Conservation (phyloP, 768 basidiomycete genomes). For the Russula emetica region DNA sequence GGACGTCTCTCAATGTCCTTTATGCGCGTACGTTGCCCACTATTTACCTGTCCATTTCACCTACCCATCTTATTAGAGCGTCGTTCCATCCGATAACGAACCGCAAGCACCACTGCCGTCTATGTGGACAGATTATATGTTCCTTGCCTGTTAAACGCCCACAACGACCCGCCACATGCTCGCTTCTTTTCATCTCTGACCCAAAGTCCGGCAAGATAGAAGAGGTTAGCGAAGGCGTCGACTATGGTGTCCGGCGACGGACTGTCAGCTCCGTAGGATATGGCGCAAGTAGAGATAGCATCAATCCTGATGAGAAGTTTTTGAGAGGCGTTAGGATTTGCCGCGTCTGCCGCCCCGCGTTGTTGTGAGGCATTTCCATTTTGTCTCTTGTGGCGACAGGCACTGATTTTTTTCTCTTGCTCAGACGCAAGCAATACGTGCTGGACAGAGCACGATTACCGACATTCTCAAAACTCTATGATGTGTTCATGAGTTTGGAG, state of each 20-base stretch:
- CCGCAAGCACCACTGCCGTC: constrained; percentile 92
- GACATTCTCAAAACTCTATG: constrained; percentile 19
- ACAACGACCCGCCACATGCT: constrained; percentile 65
- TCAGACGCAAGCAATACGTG: constrained; percentile 74
- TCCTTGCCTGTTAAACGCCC: constrained; percentile 75
- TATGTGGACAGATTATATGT: constrained; percentile 91
- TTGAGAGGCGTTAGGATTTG: constrained; percentile 88
- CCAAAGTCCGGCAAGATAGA: constrained; percentile 70
- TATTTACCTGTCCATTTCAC: background rate
- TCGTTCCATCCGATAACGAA: constrained; percentile 88
- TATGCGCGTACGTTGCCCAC: constrained; percentile 66
- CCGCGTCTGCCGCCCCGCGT: constrained; percentile 70
- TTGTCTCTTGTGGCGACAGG: background rate
- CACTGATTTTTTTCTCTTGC: constrained; percentile 4
- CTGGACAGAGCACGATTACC: constrained; percentile 42
- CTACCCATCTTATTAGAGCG: constrained; percentile 37
- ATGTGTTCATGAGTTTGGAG: constrained; percentile 74
- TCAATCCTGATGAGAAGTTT: constrained; percentile 72
- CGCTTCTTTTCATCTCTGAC: constrained; percentile 83
- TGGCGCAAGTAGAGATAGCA: constrained; percentile 33
- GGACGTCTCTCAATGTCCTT: constrained; percentile 69
- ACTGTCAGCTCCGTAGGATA: constrained; percentile 31
- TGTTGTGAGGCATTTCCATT: constrained; percentile 55
- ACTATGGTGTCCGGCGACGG: constrained; percentile 69
- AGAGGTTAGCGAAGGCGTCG: constrained; percentile 77